A percentile compares a stretch with the other conserved stretches of the same genome.
phyloP scores from a whole-genome alignment of 495 filamentous ascomycete species.

The Neurospora sp. region DNA sequence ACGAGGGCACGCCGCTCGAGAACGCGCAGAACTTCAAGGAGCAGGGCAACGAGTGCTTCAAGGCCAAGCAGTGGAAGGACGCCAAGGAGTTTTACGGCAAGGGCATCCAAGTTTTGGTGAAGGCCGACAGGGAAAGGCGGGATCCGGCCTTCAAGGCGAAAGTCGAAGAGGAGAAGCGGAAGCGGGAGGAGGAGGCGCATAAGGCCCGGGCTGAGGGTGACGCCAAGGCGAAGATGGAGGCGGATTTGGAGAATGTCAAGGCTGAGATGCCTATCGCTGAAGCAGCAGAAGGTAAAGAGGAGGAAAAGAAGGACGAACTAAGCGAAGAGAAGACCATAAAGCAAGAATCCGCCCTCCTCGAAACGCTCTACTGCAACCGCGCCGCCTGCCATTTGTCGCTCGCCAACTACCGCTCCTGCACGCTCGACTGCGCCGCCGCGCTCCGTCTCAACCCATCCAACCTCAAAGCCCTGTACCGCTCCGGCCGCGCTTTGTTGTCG shows the following conservation, averaged over 20 bases:
- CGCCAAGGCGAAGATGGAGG: slow-evolving; percentile 19
- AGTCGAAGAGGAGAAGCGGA: slow-evolving; percentile 19
- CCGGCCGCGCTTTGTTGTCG: slow-evolving; percentile 60
- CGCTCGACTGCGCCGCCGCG: slow-evolving; percentile 68
- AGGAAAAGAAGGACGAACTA: slow-evolving; percentile 27
- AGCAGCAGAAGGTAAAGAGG: not conserved
- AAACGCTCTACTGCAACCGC: slow-evolving; percentile 74
- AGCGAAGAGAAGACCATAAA: slow-evolving; percentile 38
- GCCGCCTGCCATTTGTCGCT: slow-evolving; percentile 69
- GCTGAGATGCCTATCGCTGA: slow-evolving; percentile 10
- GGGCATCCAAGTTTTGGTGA: slow-evolving; percentile 54
- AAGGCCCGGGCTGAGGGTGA: slow-evolving; percentile 28
- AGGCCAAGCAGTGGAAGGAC: slow-evolving; percentile 62
- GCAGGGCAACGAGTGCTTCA: slow-evolving; percentile 82
- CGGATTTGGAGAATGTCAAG: slow-evolving; percentile 6
- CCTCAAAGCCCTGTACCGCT: slow-evolving; percentile 84
- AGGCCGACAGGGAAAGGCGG: slow-evolving; percentile 41
- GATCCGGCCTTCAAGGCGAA: slow-evolving; percentile 7
- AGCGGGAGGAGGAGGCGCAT: not conserved
- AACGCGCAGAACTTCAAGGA: slow-evolving; percentile 70
- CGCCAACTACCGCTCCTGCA: slow-evolving; percentile 72
- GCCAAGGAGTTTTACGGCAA: slow-evolving; percentile 89
- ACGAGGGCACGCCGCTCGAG: slow-evolving; percentile 82
- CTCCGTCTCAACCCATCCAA: slow-evolving; percentile 67
- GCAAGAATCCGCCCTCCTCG: slow-evolving; percentile 48